A percentile compares a stretch with the other conserved stretches of the same genome.
These are phyloP conservation scores for Phytophthora citrophthora DNA, from an alignment of 352 stramenopile species.

Conservation along the genomic window DNA sequence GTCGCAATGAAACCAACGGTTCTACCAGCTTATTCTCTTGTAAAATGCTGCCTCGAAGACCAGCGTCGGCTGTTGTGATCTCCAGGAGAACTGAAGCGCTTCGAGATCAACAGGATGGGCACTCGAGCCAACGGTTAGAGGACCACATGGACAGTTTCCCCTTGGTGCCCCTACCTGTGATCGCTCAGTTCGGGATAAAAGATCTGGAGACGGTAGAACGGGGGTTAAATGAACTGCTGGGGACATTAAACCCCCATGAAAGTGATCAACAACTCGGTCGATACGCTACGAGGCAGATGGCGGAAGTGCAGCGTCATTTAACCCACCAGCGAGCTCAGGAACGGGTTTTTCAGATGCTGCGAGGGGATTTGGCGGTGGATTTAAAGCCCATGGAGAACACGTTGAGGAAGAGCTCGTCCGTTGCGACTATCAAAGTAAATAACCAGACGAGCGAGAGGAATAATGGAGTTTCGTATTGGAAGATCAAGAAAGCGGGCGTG, in stretches of 20 bases:
- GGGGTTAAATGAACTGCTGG: constrained; percentile 43
- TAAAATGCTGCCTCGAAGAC: constrained; percentile 6
- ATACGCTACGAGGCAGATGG: constrained; percentile 64
- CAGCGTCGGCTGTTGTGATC: constrained; percentile 13
- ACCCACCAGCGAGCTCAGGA: constrained; percentile 59
- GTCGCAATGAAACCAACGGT: constrained; percentile 15
- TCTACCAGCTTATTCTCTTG: constrained; percentile 9
- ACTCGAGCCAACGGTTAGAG: constrained; percentile 33
- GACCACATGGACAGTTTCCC: constrained; percentile 77
- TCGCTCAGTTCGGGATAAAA: constrained; percentile 45
- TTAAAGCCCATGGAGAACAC: constrained; percentile 16
- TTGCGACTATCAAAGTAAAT: constrained; percentile 9
- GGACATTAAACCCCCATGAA: constrained; percentile 38
- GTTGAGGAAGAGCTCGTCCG: constrained; percentile 26
- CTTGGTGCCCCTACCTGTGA: constrained; percentile 61
- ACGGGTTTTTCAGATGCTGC: constrained; percentile 58
- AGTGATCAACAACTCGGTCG: constrained; percentile 59
- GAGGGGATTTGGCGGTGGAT: constrained; percentile 18
- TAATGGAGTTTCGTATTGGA: constrained; percentile 17
- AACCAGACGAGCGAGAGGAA: constrained; percentile 5
- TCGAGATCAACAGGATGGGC: constrained; percentile 14
- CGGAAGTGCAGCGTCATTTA: constrained; percentile 56
- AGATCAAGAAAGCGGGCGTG: constrained; percentile 42
- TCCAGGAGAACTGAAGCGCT: constrained; percentile 29
- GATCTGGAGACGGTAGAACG: constrained; percentile 57